These are phyloP conservation scores for Phytophthora foliorum DNA, from an alignment of 352 stramenopile species.

Conservation along the genomic window DNA sequence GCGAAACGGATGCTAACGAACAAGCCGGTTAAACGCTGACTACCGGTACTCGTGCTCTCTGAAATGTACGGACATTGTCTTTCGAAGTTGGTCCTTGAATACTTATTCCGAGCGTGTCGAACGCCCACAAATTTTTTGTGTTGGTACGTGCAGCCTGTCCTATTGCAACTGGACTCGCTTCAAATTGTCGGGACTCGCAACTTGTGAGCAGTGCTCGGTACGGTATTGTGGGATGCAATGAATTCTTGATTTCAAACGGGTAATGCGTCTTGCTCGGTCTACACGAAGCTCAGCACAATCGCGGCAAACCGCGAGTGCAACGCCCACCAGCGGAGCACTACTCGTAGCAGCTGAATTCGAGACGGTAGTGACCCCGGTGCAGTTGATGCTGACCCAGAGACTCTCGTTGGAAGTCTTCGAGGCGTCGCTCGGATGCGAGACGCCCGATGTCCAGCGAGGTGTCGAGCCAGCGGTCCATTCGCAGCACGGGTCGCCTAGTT, in stretches of 20 bases:
- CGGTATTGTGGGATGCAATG: too few species aligned
- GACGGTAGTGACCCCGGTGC: constrained; percentile 19
- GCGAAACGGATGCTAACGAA: constrained; percentile 8
- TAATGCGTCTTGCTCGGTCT: neutral
- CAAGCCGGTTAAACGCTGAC: neutral
- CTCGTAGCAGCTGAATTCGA: constrained; percentile 4
- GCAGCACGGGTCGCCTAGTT: constrained; percentile 23
- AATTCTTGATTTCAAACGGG: constrained; percentile 1
- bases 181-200: too few species aligned
- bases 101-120: neutral
- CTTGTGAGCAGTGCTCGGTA: too few species aligned
- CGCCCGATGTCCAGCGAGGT: constrained; percentile 24
- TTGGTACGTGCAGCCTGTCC: neutral
- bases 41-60: neutral
- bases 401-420: constrained; percentile 29
- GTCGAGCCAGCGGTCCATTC: constrained; percentile 16
- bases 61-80: neutral
- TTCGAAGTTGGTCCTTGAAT: neutral
- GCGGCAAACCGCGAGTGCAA: neutral
- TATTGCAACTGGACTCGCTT: neutral
- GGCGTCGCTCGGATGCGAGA: constrained; percentile 28
- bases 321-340: neutral
- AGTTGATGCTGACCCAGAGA: constrained; percentile 27
- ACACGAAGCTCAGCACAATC: constrained; percentile 3
- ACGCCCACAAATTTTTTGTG: neutral